A percentile compares a stretch with the other conserved stretches of the same genome.
phyloP scores from a whole-genome alignment of 2,329 filamentous ascomycete genomes.

The Didymellaceae sp. region DNA sequence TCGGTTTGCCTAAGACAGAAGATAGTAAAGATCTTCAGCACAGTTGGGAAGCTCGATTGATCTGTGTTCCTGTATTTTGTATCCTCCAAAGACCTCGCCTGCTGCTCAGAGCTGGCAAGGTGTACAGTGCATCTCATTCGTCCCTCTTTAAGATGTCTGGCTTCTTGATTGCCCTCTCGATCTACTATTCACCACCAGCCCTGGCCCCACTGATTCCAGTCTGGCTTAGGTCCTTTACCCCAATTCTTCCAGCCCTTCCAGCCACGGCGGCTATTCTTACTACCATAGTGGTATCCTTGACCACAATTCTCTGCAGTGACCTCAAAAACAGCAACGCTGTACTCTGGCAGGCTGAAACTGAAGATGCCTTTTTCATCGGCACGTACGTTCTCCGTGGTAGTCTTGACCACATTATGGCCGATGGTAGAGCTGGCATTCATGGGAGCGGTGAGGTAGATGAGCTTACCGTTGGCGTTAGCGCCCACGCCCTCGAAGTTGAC shows the following conservation, averaged over 20 bases:
- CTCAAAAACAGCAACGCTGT: constrained; percentile 4
- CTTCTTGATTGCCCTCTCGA: no score
- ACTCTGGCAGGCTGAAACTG: background rate
- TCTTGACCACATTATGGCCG: background rate
- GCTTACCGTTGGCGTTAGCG: background rate
- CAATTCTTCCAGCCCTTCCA: background rate
- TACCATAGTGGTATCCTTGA: background rate
- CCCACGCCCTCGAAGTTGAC: background rate
- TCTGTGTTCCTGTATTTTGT: no score
- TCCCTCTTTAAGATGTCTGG: no score
- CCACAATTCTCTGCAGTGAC: constrained; percentile 2
- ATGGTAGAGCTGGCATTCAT: background rate
- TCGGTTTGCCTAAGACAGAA: no score
- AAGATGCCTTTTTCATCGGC: background rate
- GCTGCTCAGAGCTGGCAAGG: no score
- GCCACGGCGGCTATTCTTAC: background rate
- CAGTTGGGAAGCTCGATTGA: no score
- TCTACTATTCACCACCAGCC: background rate
- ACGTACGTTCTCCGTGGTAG: background rate
- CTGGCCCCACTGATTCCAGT: background rate
- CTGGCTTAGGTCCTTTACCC: background rate
- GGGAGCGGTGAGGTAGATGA: background rate
- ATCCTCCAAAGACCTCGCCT: no score
- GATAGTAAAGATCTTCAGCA: no score
- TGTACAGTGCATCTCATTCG: no score